These are phyloP conservation scores for Cavenderia fasciculata DNA, from an alignment of 78 protist genomes.

Conservation along the genomic window DNA sequence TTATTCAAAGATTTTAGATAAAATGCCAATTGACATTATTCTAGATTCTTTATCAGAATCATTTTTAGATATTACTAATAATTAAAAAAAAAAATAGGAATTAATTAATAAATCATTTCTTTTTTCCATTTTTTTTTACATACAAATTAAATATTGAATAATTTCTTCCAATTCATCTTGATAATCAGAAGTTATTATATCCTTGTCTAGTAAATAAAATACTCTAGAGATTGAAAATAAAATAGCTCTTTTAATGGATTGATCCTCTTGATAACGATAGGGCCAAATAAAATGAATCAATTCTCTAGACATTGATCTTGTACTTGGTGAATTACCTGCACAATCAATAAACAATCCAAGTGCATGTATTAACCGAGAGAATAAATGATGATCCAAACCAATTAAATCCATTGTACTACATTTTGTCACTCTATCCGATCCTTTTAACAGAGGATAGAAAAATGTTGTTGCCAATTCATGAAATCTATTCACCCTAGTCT, in stretches of 20 bases:
- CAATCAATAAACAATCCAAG: constrained; percentile 50
- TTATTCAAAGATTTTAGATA: background rate
- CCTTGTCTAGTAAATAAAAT: constrained; percentile 2
- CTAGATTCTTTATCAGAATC: constrained; percentile 68
- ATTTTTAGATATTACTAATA: constrained; percentile 16
- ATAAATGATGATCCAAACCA: constrained; percentile 28
- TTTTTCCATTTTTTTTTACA: background rate
- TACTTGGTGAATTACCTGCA: constrained; percentile 28
- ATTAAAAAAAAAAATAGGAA: background rate
- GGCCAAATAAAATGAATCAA: constrained; percentile 24
- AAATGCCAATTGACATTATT: constrained; percentile 37
- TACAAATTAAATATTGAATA: background rate
- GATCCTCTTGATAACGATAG: constrained; percentile 17
- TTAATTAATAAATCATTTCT: background rate
- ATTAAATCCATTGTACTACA: constrained; percentile 7
- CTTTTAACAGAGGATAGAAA: constrained; percentile 37
- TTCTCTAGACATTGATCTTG: constrained; percentile 16
- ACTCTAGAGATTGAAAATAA: constrained; percentile 38
- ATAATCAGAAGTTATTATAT: constrained; percentile 22
- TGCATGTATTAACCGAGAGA: constrained; percentile 18
- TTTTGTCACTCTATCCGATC: constrained; percentile 50
- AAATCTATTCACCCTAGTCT: background rate
- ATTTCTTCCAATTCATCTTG: constrained; percentile 53
- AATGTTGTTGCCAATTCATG: constrained; percentile 12
- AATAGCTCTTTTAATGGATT: constrained; percentile 14